A percentile compares a stretch with the other conserved stretches of the same genome.
Evolutionary conservation across 169 alveolate genomes (phyloP).

Genomic region (Eimeria maxima): DNA sequence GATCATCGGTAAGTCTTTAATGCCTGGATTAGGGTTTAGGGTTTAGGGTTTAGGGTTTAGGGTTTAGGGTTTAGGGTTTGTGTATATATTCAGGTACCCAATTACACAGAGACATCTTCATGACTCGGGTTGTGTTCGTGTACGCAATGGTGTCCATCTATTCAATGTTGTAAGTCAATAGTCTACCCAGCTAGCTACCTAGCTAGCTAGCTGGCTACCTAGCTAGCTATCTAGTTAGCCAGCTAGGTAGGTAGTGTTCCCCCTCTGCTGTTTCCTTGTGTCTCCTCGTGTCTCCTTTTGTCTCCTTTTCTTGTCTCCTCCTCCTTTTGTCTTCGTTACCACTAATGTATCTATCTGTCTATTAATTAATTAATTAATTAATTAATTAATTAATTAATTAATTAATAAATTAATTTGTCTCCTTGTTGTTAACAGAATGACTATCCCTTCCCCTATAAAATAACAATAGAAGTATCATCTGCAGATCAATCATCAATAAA

Average conservation of each 20-base stretch:
- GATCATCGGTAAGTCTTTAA: constrained; percentile 86
- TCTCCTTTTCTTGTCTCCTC: too few species aligned
- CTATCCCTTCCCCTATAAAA: constrained; percentile 95
- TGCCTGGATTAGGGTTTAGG: not conserved
- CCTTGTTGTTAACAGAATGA: too few species aligned
- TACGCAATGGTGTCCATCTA: constrained; percentile 90
- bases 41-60: not conserved
- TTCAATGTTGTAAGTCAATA: constrained; percentile 88
- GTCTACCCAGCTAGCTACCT: not conserved
- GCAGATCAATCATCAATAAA: constrained; percentile 95
- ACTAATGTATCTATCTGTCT: too few species aligned
- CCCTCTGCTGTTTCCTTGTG: too few species aligned
- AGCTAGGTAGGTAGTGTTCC: not conserved
- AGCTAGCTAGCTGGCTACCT: not conserved
- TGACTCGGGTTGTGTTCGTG: constrained; percentile 91
- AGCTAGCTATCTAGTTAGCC: constrained; percentile 14
- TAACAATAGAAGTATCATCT: constrained; percentile 92
- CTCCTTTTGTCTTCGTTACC: too few species aligned
- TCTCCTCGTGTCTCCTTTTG: too few species aligned
- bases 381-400: too few species aligned
- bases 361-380: too few species aligned
- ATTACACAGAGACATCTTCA: constrained; percentile 94
- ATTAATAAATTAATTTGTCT: too few species aligned
- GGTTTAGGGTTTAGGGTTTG: not conserved
- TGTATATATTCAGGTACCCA: constrained; percentile 86